These are phyloP conservation scores for Boletus rubescentipes DNA, from an alignment of 768 basidiomycete genomes.

Conservation along the genomic window DNA sequence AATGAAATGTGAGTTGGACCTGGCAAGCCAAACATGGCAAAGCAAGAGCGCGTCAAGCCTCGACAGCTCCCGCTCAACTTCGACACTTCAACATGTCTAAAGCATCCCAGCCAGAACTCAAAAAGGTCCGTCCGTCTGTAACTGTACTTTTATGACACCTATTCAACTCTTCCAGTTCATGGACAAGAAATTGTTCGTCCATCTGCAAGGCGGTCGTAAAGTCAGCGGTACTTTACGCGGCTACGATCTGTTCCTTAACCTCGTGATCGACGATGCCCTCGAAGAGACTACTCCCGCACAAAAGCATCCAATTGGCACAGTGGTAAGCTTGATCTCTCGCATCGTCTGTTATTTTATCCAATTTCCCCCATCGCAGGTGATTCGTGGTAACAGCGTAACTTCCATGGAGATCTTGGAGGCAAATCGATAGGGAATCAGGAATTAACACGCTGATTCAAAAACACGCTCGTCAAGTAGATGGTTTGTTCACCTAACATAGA, in stretches of 20 bases:
- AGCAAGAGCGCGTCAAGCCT: conserved; percentile 18
- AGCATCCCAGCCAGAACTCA: conserved; percentile 95
- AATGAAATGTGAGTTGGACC: background rate
- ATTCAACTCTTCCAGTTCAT: conserved; percentile 66
- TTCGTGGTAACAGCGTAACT: conserved; percentile 95
- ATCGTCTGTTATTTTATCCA: background rate
- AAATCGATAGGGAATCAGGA: conserved; percentile 34
- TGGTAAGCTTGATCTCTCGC: conserved; percentile 55
- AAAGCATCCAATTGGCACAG: conserved; percentile 88
- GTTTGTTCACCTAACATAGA: conserved; percentile 4
- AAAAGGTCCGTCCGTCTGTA: conserved; percentile 68
- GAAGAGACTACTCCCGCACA: conserved; percentile 91
- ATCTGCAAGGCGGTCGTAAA: conserved; percentile 93
- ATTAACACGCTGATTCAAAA: background rate
- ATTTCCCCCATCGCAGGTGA: conserved; percentile 57
- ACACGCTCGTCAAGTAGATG: conserved; percentile 4
- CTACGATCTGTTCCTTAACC: conserved; percentile 97
- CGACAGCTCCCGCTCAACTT: background rate
- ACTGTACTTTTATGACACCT: background rate
- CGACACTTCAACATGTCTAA: conserved; percentile 66
- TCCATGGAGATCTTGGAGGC: conserved; percentile 89
- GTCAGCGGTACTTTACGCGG: conserved; percentile 94
- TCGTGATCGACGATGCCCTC: conserved; percentile 93
- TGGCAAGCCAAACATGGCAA: conserved; percentile 32
- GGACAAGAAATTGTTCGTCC: conserved; percentile 96